These are phyloP conservation scores for Adenanthera pavonina DNA, from an alignment of 306 rosid species.

Conservation along the genomic window DNA sequence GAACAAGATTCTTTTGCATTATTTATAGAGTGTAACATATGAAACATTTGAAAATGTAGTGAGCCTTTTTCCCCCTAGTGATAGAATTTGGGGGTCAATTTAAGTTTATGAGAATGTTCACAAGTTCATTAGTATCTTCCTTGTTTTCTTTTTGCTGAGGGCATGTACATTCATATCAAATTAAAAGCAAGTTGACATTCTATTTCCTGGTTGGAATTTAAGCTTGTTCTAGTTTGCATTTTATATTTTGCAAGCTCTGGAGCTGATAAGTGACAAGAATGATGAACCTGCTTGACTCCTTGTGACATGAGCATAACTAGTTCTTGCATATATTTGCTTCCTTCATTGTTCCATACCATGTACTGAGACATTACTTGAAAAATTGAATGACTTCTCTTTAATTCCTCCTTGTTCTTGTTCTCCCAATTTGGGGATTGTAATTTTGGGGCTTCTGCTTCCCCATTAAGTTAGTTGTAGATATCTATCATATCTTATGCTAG, in stretches of 20 bases:
- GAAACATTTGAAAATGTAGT: neutral
- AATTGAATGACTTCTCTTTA: neutral
- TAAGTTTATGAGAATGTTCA: neutral
- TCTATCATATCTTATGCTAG: neutral
- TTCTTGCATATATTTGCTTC: neutral
- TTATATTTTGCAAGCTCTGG: neutral
- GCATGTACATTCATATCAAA: neutral
- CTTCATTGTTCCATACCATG: neutral
- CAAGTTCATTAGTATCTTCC: neutral
- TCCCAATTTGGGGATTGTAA: neutral
- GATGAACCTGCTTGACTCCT: neutral
- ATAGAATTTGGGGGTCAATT: neutral
- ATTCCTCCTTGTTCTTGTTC: neutral
- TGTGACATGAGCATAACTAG: neutral
- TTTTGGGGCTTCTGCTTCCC: neutral
- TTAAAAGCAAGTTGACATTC: neutral
- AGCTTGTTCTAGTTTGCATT: neutral
- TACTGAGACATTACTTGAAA: neutral
- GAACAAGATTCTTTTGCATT: slow-evolving; percentile 13
- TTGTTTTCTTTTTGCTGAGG: neutral
- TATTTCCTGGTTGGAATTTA: slow-evolving; percentile 14
- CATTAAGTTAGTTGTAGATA: neutral
- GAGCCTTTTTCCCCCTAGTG: neutral
- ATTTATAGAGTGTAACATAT: neutral
- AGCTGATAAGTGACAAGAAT: neutral